Conservation (phyloP, 2,329 filamentous ascomycete species). For the Aureobasidium zeae region DNA sequence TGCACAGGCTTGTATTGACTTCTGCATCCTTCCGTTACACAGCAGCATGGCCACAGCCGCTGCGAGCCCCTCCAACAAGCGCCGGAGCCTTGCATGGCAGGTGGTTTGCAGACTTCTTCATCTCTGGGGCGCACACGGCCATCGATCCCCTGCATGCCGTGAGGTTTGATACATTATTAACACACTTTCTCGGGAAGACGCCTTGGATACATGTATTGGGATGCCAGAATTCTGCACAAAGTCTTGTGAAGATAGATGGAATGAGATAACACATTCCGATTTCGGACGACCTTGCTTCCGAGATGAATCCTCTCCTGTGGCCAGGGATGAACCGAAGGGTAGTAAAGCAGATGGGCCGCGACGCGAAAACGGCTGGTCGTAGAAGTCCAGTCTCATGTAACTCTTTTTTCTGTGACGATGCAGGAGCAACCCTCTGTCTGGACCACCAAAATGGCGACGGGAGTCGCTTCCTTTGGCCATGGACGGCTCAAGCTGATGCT, state of each 20-base stretch:
- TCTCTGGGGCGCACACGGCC: slow-evolving; percentile 2
- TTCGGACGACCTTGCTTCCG: slow-evolving; percentile 9
- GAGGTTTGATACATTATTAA: slow-evolving; percentile 5
- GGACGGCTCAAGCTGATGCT: slow-evolving; percentile 22
- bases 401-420: neutral
- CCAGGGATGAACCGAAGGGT: neutral
- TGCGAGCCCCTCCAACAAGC: slow-evolving; percentile 14
- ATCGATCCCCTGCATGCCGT: slow-evolving; percentile 10
- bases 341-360: slow-evolving; percentile 1
- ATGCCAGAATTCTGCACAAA: slow-evolving; percentile 9
- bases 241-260: slow-evolving; percentile 3
- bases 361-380: neutral
- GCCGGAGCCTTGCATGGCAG: slow-evolving; percentile 11
- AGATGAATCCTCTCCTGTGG: neutral
- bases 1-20: slow-evolving; percentile 10
- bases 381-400: neutral
- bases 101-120: slow-evolving; percentile 15
- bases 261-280: slow-evolving; percentile 11
- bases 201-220: neutral
- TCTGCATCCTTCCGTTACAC: slow-evolving; percentile 13
- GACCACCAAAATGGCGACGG: slow-evolving; percentile 5
- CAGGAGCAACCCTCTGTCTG: slow-evolving; percentile 17
- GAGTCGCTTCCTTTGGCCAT: slow-evolving; percentile 14
- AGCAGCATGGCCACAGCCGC: slow-evolving; percentile 14
- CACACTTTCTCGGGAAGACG: slow-evolving; percentile 4